Conservation (phyloP, 768 basidiomycete genomes). For the Candolleomyces eurysporus region DNA sequence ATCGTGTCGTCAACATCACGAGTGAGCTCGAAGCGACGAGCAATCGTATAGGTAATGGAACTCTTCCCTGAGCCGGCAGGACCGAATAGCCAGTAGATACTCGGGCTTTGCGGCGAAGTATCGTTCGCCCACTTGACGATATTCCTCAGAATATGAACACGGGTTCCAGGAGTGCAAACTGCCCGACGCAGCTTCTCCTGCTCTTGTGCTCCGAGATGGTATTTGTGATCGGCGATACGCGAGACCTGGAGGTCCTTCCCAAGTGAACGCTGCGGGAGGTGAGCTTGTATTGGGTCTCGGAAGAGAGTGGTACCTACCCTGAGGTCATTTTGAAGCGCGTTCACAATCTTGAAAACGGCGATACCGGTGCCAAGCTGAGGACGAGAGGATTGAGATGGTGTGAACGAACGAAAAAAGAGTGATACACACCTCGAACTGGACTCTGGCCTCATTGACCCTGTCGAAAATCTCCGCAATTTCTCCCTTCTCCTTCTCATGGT, state of each 20-base stretch:
- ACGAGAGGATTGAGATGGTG: not conserved
- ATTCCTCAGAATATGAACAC: too few species aligned
- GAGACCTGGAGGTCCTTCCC: not conserved
- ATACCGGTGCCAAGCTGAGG: not conserved
- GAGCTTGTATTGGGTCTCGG: not conserved
- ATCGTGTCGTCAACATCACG: too few species aligned
- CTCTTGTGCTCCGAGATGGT: not conserved
- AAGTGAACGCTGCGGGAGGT: not conserved
- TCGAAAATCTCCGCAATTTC: slow-evolving; percentile 3
- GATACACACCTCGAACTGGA: slow-evolving; percentile 4
- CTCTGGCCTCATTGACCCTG: slow-evolving; percentile 4
- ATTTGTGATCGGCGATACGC: not conserved
- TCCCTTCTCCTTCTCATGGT: slow-evolving; percentile 7
- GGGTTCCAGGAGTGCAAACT: too few species aligned
- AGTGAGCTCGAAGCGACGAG: too few species aligned
- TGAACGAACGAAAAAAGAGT: not conserved
- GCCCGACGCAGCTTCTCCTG: too few species aligned
- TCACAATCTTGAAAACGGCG: not conserved
- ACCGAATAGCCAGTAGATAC: not conserved
- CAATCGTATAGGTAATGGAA: too few species aligned
- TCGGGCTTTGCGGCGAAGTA: slow-evolving; percentile 4
- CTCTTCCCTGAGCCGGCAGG: too few species aligned
- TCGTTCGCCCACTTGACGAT: slow-evolving; percentile 16
- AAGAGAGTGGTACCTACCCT: not conserved
- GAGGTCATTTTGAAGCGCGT: not conserved